Evolutionary conservation across 495 filamentous ascomycete species (phyloP).

Genomic region (Talaromyces stipitatus): DNA sequence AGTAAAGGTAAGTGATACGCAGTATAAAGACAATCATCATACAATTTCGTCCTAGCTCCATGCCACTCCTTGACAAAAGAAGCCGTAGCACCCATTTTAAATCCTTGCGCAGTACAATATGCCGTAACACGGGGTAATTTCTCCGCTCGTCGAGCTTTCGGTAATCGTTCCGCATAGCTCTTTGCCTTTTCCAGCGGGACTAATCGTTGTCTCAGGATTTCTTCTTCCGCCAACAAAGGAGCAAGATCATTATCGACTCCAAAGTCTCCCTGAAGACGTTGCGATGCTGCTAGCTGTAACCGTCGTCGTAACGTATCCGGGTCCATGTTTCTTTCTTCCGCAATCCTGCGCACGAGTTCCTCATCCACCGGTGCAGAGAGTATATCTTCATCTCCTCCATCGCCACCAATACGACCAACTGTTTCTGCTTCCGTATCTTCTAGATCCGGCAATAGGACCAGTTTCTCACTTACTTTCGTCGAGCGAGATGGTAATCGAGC

Average conservation of each 20-base stretch:
- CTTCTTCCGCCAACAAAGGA: conserved; percentile 76
- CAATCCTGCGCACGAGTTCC: conserved; percentile 27
- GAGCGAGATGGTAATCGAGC: conserved; percentile 80
- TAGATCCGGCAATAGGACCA: conserved; percentile 79
- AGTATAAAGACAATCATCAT: conserved; percentile 94
- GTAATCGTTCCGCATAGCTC: conserved; percentile 90
- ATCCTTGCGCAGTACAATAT: conserved; percentile 93
- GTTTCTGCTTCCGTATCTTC: conserved; percentile 38
- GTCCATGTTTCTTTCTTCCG: conserved; percentile 29
- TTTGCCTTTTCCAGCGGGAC: conserved; percentile 60
- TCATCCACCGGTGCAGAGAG: conserved; percentile 18
- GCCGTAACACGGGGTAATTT: conserved; percentile 87
- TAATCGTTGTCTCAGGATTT: conserved; percentile 54
- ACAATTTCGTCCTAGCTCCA: conserved; percentile 93
- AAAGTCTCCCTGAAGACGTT: conserved; percentile 40
- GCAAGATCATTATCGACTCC: conserved; percentile 54
- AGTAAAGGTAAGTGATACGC: conserved; percentile 91
- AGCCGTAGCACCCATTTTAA: conserved; percentile 76
- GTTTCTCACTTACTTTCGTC: conserved; percentile 88
- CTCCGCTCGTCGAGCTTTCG: conserved; percentile 79
- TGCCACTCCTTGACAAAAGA: conserved; percentile 84
- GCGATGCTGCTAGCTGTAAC: conserved; percentile 23
- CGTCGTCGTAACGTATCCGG: conserved; percentile 28
- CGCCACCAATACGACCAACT: conserved; percentile 24
- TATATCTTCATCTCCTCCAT: conserved; percentile 45